Percentiles rank a stretch among this genome's conserved stretches.
These are phyloP conservation scores for Nemophila menziesii DNA, from an alignment of 257 asterid genomes.

Conservation along the genomic window DNA sequence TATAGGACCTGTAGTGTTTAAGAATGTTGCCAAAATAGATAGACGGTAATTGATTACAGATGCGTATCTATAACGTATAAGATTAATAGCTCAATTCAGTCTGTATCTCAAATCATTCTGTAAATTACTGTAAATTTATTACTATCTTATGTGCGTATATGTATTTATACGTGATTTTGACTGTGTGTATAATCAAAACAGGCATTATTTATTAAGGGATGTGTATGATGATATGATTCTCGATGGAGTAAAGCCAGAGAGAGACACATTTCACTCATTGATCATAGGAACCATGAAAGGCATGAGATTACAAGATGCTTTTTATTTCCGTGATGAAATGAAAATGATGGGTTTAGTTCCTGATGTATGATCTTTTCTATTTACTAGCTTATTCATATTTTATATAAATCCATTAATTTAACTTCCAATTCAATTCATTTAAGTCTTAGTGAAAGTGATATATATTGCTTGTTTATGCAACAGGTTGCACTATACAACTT, in stretches of 20 bases:
- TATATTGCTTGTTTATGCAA: conserved; percentile 5
- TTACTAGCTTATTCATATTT: background rate
- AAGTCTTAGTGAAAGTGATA: background rate
- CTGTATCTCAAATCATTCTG: no score
- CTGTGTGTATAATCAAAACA: conserved; percentile 1
- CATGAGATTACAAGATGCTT: conserved; percentile 74
- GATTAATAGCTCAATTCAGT: no score
- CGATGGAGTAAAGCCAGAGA: conserved; percentile 96
- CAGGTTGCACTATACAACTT: conserved; percentile 81
- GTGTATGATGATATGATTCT: conserved; percentile 96
- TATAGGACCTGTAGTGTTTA: no score
- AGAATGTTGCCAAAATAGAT: no score
- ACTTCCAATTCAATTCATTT: background rate
- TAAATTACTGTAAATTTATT: no score
- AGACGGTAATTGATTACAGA: no score
- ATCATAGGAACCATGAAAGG: conserved; percentile 91
- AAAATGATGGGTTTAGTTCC: conserved; percentile 82
- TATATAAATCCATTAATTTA: no score
- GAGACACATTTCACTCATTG: conserved; percentile 88
- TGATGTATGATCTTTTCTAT: conserved; percentile 47
- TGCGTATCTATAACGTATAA: no score
- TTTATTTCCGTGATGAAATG: conserved; percentile 86
- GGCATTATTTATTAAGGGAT: conserved; percentile 79
- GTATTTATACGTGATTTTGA: background rate
- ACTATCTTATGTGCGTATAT: no score